Conservation (phyloP, 2,329 filamentous ascomycete genomes). For the Ophiosphaerella herpotricha region DNA sequence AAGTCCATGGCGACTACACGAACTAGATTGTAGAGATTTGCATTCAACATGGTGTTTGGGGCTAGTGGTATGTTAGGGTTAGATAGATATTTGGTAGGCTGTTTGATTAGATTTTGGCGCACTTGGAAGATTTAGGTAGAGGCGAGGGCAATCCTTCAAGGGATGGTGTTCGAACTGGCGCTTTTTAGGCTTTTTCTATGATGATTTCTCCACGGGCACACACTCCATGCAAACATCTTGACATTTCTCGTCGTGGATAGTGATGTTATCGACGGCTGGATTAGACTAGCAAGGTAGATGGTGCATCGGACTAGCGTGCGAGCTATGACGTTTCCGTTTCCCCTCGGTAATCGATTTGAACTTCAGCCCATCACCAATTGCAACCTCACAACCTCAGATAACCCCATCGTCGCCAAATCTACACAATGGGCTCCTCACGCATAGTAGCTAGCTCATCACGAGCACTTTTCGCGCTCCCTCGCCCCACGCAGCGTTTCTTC, state of each 20-base stretch:
- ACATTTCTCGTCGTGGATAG: too few relatives aligned
- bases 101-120: too few relatives aligned
- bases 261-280: too few relatives aligned
- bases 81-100: too few relatives aligned
- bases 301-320: constrained; percentile 12
- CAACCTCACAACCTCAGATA: constrained; percentile 11
- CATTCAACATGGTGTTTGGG: neutral
- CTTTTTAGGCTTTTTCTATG: too few relatives aligned
- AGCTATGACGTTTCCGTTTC: constrained; percentile 30
- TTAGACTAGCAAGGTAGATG: too few relatives aligned
- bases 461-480: constrained; percentile 42
- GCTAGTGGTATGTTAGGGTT: too few relatives aligned
- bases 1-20: neutral
- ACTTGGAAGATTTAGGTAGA: too few relatives aligned
- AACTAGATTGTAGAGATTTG: neutral
- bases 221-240: too few relatives aligned
- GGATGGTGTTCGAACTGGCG: too few relatives aligned
- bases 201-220: too few relatives aligned
- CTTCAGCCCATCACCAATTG: constrained; percentile 18
- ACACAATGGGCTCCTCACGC: constrained; percentile 54
- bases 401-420: constrained; percentile 4
- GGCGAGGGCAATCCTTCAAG: too few relatives aligned
- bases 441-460: constrained; percentile 53
- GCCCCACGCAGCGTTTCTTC: constrained; percentile 45
- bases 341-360: constrained; percentile 22